phyloP scores from a whole-genome alignment of 108 stramenopile species.

The Halocafeteria seosinensis region DNA sequence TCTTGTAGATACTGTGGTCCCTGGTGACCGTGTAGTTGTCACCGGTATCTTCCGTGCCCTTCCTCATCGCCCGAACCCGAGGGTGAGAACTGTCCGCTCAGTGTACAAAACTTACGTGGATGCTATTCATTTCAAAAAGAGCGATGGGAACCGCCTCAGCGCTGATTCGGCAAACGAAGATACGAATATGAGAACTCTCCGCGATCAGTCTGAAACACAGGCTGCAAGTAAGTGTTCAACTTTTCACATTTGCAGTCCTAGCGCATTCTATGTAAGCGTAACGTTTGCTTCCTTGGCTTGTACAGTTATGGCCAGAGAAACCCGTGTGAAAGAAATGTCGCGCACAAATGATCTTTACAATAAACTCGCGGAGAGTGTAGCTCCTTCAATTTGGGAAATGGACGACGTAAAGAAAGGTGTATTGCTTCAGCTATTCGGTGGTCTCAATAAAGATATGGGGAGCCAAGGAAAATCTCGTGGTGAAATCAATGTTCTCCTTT shows the following conservation, averaged over 20 bases:
- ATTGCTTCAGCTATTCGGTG: conserved; percentile 87
- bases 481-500: conserved; percentile 90
- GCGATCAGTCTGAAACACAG: not conserved
- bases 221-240: too few species aligned
- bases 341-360: conserved; percentile 49
- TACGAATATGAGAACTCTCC: not conserved
- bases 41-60: conserved; percentile 88
- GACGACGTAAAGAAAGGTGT: conserved; percentile 97
- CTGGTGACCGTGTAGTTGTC: conserved; percentile 87
- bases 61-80: conserved; percentile 65
- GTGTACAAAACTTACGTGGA: conserved; percentile 95
- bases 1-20: conserved; percentile 77
- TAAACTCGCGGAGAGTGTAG: conserved; percentile 49
- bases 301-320: conserved; percentile 7
- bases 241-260: too few species aligned
- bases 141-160: not conserved
- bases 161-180: too few species aligned
- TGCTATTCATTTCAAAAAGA: conserved; percentile 72
- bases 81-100: conserved; percentile 58
- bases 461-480: conserved; percentile 52
- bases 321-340: conserved; percentile 34
- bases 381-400: conserved; percentile 94
- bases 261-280: not conserved
- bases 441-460: conserved; percentile 34
- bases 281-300: not conserved